These are phyloP conservation scores for Mucor velutinosus DNA, from an alignment of 371 early-diverging fungal genomes.

Conservation along the genomic window DNA sequence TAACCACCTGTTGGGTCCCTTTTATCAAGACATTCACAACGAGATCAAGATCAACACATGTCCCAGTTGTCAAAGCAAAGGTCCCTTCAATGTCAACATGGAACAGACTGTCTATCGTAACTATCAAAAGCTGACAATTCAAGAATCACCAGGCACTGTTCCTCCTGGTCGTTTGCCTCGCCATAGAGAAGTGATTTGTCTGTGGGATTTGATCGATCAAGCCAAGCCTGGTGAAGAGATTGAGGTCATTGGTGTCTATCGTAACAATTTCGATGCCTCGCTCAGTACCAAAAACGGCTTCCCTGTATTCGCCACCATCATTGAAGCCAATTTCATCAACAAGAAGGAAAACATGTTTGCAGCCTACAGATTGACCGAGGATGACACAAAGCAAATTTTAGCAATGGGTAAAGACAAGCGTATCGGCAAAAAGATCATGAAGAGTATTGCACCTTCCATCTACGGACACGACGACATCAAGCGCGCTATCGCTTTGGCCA, in stretches of 20 bases:
- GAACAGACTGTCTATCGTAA: slow-evolving; percentile 98
- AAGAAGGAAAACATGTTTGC: slow-evolving; percentile 91
- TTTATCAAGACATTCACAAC: slow-evolving; percentile 87
- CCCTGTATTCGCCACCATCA: slow-evolving; percentile 96
- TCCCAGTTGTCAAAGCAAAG: slow-evolving; percentile 92
- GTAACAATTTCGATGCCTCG: slow-evolving; percentile 92
- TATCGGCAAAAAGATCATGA: slow-evolving; percentile 88
- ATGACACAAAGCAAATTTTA: slow-evolving; percentile 88
- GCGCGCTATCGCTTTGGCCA: slow-evolving; percentile 91
- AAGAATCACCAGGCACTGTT: slow-evolving; percentile 98
- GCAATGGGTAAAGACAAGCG: slow-evolving; percentile 79
- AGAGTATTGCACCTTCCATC: slow-evolving; percentile 98
- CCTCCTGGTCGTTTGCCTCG: slow-evolving; percentile 98
- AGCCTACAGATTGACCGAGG: slow-evolving; percentile 85
- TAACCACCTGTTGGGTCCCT: slow-evolving; percentile 93
- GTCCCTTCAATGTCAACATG: slow-evolving; percentile 91
- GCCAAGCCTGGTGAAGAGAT: slow-evolving; percentile 99
- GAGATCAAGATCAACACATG: slow-evolving; percentile 92
- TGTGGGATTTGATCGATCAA: slow-evolving; percentile 98
- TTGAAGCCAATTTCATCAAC: slow-evolving; percentile 94
- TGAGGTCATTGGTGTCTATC: slow-evolving; percentile 97
- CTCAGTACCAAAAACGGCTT: slow-evolving; percentile 96
- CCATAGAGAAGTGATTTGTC: slow-evolving; percentile 92
- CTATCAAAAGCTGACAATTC: slow-evolving; percentile 97
- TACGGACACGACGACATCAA: slow-evolving; percentile 99